Evolutionary conservation across 129 eudicot genomes (phyloP).

Genomic region (Glebionis coronaria): DNA sequence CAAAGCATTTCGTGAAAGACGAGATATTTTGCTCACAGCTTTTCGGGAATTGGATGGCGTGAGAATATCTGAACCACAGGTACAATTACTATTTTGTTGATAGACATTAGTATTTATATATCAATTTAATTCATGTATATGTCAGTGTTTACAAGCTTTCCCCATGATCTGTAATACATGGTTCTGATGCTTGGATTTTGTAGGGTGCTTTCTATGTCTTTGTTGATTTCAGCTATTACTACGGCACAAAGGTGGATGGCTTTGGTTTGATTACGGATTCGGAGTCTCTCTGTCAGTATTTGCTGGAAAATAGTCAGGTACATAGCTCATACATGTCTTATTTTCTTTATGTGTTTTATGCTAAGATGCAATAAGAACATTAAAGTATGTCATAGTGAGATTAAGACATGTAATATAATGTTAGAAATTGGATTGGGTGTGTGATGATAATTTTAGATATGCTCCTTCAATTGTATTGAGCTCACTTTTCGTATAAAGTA

Average conservation of each 20-base stretch:
- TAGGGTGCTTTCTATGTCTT: constrained; percentile 98
- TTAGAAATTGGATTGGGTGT: too few relatives aligned
- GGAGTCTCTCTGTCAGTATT: constrained; percentile 78
- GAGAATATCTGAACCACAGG: constrained; percentile 89
- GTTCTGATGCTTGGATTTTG: constrained; percentile 19
- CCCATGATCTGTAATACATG: background rate
- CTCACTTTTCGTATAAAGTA: too few relatives aligned
- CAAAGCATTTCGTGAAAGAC: constrained; percentile 76
- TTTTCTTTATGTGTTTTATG: too few relatives aligned
- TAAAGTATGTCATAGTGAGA: too few relatives aligned
- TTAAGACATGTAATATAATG: too few relatives aligned
- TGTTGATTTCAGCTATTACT: constrained; percentile 90
- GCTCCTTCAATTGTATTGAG: too few relatives aligned
- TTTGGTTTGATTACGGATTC: constrained; percentile 76
- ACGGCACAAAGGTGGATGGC: constrained; percentile 66
- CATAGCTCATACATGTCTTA: too few relatives aligned
- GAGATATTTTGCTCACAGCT: constrained; percentile 69
- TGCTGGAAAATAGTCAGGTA: constrained; percentile 87
- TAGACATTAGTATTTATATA: background rate
- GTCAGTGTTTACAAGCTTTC: background rate
- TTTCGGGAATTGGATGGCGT: constrained; percentile 78
- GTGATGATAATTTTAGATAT: too few relatives aligned
- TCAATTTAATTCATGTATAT: background rate
- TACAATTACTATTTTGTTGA: constrained; percentile 18
- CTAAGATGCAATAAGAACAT: too few relatives aligned